Conservation (phyloP, 495 filamentous ascomycete genomes). For the Neurospora intermedia region DNA sequence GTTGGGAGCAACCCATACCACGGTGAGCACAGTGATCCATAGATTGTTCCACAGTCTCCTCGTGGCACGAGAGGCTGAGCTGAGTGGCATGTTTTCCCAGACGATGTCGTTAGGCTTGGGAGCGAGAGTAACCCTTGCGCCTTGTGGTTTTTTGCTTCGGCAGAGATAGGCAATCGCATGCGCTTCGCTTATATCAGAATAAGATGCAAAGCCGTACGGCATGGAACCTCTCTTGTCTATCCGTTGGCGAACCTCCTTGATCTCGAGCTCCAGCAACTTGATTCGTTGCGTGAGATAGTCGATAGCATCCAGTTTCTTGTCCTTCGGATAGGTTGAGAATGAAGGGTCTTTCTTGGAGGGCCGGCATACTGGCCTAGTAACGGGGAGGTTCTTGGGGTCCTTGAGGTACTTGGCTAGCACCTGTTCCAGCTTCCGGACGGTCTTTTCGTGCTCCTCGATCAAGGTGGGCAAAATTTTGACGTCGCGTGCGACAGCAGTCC, state of each 20-base stretch:
- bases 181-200: slow-evolving; percentile 74
- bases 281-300: slow-evolving; percentile 86
- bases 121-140: slow-evolving; percentile 67
- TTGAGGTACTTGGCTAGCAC: slow-evolving; percentile 83
- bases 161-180: slow-evolving; percentile 77
- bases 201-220: slow-evolving; percentile 90
- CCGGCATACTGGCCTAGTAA: slow-evolving; percentile 65
- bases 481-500: slow-evolving; percentile 78
- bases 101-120: slow-evolving; percentile 87
- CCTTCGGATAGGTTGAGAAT: slow-evolving; percentile 44
- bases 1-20: slow-evolving; percentile 92
- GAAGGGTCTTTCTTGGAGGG: slow-evolving; percentile 62
- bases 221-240: slow-evolving; percentile 81
- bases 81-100: slow-evolving; percentile 82
- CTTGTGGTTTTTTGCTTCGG: slow-evolving; percentile 69
- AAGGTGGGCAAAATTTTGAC: slow-evolving; percentile 77
- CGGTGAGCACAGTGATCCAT: slow-evolving; percentile 70
- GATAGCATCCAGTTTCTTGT: slow-evolving; percentile 82
- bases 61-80: slow-evolving; percentile 53
- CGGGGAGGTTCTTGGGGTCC: slow-evolving; percentile 69
- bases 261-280: slow-evolving; percentile 66
- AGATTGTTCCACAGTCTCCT: slow-evolving; percentile 67
- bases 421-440: slow-evolving; percentile 71
- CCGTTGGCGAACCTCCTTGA: slow-evolving; percentile 67
- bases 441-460: slow-evolving; percentile 72